Evolutionary conservation across 2,329 filamentous ascomycete genomes (phyloP).

Genomic region (Colletotrichum limetticola): DNA sequence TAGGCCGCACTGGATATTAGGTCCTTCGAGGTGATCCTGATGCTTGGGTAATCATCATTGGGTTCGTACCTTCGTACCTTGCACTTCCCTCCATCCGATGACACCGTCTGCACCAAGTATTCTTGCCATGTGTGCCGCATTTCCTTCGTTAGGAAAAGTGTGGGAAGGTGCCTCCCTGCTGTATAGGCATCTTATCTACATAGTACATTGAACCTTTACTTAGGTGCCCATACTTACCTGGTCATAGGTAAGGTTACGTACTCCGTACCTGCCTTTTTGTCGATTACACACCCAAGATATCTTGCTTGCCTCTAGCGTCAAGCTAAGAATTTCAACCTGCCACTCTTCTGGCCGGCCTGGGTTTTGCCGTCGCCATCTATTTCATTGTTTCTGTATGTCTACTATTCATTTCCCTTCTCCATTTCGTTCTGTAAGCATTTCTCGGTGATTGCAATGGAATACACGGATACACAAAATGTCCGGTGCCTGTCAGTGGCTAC

Average conservation of each 20-base stretch:
- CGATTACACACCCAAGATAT: neutral
- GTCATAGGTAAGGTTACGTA: neutral
- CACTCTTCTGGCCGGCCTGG: neutral
- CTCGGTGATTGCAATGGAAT: neutral
- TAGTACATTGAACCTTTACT: too few species aligned
- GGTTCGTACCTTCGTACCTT: too few species aligned
- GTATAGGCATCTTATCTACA: too few species aligned
- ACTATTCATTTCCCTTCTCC: neutral
- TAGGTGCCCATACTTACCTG: too few species aligned
- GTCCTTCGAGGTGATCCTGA: neutral
- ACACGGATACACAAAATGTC: neutral
- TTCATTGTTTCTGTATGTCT: neutral
- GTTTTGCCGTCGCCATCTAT: neutral
- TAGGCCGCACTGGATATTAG: neutral
- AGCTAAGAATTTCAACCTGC: neutral
- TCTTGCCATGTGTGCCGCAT: neutral
- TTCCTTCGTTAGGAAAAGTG: neutral
- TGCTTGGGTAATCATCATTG: neutral
- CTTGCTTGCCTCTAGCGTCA: neutral
- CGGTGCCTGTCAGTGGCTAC: neutral
- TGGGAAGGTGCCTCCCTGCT: too few species aligned
- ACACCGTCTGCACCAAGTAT: neutral
- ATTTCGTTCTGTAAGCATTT: slow-evolving; percentile 10
- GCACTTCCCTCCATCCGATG: too few species aligned
- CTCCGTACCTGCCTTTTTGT: neutral